These are phyloP conservation scores for Wilcoxina mikolae DNA, from an alignment of 495 filamentous ascomycete species.

Conservation along the genomic window DNA sequence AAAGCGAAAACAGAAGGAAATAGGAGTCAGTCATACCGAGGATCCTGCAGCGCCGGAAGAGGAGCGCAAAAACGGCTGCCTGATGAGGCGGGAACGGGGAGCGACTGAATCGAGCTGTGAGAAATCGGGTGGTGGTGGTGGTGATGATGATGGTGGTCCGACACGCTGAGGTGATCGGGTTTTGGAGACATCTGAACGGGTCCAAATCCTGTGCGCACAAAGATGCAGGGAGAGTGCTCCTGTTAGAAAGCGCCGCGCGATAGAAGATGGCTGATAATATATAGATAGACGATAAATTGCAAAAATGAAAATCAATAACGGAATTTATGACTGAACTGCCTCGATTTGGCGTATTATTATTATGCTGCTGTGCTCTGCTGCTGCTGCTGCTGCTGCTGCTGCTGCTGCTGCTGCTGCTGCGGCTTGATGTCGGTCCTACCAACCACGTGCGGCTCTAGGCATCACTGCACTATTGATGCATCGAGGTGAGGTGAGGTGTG, in stretches of 20 bases:
- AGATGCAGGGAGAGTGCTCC: neutral
- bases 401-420: neutral
- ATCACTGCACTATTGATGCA: conserved; percentile 1
- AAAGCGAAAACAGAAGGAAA: conserved; percentile 6
- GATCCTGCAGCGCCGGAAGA: conserved; percentile 28
- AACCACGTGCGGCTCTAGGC: conserved; percentile 4
- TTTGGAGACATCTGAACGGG: conserved; percentile 30
- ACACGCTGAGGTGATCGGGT: conserved; percentile 28
- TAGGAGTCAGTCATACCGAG: conserved; percentile 20
- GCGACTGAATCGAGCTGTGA: conserved; percentile 28
- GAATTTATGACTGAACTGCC: neutral
- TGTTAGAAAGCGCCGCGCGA: conserved; percentile 7
- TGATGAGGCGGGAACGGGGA: conserved; percentile 26
- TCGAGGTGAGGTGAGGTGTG: too few relatives aligned
- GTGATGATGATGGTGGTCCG: conserved; percentile 11
- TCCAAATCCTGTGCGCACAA: conserved; percentile 24
- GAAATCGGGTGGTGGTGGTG: conserved; percentile 25
- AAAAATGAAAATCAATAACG: neutral
- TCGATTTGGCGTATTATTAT: neutral
- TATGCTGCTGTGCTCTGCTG: neutral
- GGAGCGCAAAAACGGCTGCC: conserved; percentile 27
- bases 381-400: neutral
- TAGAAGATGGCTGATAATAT: conserved; percentile 21
- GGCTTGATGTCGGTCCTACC: neutral
- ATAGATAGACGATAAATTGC: neutral